Percentiles rank a stretch among this genome's conserved stretches.
phyloP scores from a whole-genome alignment of 2,329 filamentous ascomycete genomes.

The Blastomyces parvus region DNA sequence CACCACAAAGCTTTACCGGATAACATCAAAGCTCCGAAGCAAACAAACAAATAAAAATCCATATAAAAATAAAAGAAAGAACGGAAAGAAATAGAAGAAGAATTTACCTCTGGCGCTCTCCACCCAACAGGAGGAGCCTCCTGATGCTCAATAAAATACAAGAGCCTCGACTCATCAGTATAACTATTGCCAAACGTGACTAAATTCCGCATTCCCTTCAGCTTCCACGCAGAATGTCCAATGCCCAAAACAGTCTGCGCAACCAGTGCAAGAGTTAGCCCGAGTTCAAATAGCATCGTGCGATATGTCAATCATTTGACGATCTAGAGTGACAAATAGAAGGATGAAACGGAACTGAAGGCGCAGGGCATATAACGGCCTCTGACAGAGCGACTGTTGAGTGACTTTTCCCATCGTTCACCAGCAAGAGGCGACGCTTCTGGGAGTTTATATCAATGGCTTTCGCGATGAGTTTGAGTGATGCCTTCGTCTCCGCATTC shows the following conservation, averaged over 20 bases:
- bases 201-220: slow-evolving; percentile 50
- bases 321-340: not conserved
- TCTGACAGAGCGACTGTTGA: not conserved
- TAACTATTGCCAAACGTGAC: slow-evolving; percentile 68
- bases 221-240: slow-evolving; percentile 17
- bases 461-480: not conserved
- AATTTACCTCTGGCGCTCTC: slow-evolving; percentile 37
- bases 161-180: slow-evolving; percentile 60
- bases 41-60: not conserved
- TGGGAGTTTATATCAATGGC: not conserved
- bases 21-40: not conserved
- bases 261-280: not conserved
- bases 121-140: slow-evolving; percentile 55
- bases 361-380: not conserved
- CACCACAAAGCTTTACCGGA: not conserved
- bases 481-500: not conserved
- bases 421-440: not conserved
- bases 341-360: not conserved
- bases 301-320: not conserved
- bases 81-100: not conserved
- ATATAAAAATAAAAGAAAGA: not conserved
- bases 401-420: not conserved
- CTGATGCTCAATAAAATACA: slow-evolving; percentile 52
- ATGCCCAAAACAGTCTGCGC: not conserved
- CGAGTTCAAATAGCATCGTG: not conserved